Conservation (phyloP, 768 basidiomycete genomes). For the Mrakia blollopis region DNA sequence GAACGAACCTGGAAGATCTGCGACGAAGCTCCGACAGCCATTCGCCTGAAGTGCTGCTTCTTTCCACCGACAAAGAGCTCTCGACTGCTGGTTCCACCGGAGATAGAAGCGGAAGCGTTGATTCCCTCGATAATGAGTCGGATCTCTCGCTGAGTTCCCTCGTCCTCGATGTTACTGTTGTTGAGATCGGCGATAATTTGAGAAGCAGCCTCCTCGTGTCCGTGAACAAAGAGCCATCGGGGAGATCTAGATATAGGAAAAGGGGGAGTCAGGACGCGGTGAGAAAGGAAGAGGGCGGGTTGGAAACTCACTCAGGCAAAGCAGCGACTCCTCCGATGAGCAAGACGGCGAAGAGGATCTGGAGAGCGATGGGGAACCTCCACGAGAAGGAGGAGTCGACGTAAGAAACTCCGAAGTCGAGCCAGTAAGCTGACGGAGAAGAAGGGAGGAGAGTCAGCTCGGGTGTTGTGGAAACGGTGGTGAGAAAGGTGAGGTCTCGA, state of each 20-base stretch:
- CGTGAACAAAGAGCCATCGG: conserved; percentile 48
- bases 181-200: conserved; percentile 38
- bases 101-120: conserved; percentile 38
- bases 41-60: conserved; percentile 47
- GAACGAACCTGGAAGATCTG: conserved; percentile 46
- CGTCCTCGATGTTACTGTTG: conserved; percentile 37
- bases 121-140: conserved; percentile 47
- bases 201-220: conserved; percentile 39
- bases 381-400: conserved; percentile 46
- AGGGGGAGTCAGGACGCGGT: neutral
- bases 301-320: conserved; percentile 44
- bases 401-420: conserved; percentile 49
- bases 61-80: conserved; percentile 46
- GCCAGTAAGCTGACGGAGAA: conserved; percentile 42
- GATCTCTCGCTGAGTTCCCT: conserved; percentile 38
- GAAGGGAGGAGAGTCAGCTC: neutral
- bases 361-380: conserved; percentile 50
- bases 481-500: neutral
- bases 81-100: conserved; percentile 35
- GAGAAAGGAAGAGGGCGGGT: neutral
- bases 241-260: conserved; percentile 38
- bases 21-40: conserved; percentile 47
- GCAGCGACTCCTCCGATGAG: conserved; percentile 44
- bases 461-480: neutral
- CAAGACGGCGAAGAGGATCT: conserved; percentile 48